A percentile compares a stretch with the other conserved stretches of the same genome.
phyloP scores from a whole-genome alignment of 306 rosid genomes.

The Urtica urens region DNA sequence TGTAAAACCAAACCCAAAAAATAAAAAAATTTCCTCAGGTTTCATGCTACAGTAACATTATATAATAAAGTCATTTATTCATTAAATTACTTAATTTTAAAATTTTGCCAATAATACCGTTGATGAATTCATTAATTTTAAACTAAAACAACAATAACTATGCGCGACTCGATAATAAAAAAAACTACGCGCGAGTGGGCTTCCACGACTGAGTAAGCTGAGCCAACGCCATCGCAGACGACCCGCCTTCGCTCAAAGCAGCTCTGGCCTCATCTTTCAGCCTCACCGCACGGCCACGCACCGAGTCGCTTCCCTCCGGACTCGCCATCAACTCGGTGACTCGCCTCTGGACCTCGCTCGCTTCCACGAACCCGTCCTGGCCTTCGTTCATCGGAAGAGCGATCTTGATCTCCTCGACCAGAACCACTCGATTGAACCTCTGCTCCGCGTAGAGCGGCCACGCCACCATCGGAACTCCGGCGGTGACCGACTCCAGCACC shows the following conservation, averaged over 20 bases:
- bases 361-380: constrained; percentile 22
- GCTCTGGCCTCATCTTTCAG: constrained; percentile 13
- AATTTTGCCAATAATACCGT: too few species aligned
- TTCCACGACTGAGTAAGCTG: constrained; percentile 11
- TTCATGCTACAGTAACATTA: too few species aligned
- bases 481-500: constrained; percentile 37
- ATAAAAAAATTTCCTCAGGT: too few species aligned
- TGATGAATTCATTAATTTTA: too few species aligned
- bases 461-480: constrained; percentile 38
- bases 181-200: too few species aligned
- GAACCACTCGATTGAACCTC: constrained; percentile 15
- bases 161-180: too few species aligned
- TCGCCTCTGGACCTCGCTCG: constrained; percentile 28
- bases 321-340: constrained; percentile 31
- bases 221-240: constrained; percentile 9
- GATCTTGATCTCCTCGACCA: constrained; percentile 43
- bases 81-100: too few species aligned
- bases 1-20: too few species aligned
- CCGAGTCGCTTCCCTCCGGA: constrained; percentile 14
- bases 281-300: not conserved
- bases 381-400: constrained; percentile 30
- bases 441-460: constrained; percentile 64
- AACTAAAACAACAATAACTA: too few species aligned
- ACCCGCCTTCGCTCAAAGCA: constrained; percentile 13
- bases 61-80: too few species aligned